Evolutionary conservation across 805 yeast species (phyloP).

Genomic region (Peterozyma xylosa): DNA sequence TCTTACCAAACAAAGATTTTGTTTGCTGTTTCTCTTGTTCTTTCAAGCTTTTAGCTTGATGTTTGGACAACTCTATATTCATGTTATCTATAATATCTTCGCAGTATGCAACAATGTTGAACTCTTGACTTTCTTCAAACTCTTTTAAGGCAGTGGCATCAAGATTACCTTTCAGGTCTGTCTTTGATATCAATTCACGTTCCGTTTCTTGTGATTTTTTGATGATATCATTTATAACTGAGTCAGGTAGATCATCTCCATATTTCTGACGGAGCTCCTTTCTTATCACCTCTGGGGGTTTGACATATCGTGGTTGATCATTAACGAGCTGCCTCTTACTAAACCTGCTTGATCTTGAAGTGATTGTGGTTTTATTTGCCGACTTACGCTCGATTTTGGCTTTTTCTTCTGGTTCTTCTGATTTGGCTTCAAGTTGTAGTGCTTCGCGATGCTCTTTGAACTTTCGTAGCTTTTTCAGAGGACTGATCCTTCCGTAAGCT

Average conservation of each 20-base stretch:
- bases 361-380: too few species aligned
- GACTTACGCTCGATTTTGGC: too few species aligned
- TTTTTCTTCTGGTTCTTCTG: too few species aligned
- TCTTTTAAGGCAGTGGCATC: conserved; percentile 1
- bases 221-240: conserved; percentile 7
- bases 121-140: conserved; percentile 2
- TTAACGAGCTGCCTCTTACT: too few species aligned
- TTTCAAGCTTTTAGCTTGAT: background rate
- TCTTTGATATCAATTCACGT: background rate
- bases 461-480: too few species aligned
- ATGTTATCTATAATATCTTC: background rate
- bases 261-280: conserved; percentile 5
- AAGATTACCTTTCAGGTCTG: conserved; percentile 1
- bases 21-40: background rate
- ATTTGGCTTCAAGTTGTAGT: too few species aligned
- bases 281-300: conserved; percentile 9
- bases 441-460: too few species aligned
- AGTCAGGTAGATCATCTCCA: conserved; percentile 5
- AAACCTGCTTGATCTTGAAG: too few species aligned
- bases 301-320: conserved; percentile 1
- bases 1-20: background rate
- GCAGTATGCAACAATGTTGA: background rate
- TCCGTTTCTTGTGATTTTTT: conserved; percentile 4
- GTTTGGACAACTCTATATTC: background rate
- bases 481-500: too few species aligned